A percentile compares a stretch with the other conserved stretches of the same genome.
Conservation (phyloP, 164 flowering plant genomes). For the Piper longum region DNA sequence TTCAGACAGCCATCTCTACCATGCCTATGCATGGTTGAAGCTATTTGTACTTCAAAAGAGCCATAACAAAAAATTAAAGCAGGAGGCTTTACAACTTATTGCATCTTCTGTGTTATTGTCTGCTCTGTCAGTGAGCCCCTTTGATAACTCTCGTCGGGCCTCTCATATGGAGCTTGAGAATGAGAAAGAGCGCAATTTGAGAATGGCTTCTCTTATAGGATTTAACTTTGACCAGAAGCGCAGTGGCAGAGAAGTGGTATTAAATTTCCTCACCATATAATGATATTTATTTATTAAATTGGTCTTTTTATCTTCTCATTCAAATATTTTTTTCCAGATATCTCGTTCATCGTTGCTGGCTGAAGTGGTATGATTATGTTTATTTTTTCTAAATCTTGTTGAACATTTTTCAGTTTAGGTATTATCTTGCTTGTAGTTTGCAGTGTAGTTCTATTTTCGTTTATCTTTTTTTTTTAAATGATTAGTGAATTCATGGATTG, state of each 20-base stretch:
- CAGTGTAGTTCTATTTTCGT: too few species aligned
- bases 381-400: not conserved
- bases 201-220: constrained; percentile 73
- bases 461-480: too few species aligned
- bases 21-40: constrained; percentile 95
- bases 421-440: too few species aligned
- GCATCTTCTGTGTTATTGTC: constrained; percentile 92
- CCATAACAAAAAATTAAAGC: constrained; percentile 72
- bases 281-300: not conserved
- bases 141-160: constrained; percentile 40
- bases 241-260: constrained; percentile 73
- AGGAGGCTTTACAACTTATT: constrained; percentile 76
- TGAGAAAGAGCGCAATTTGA: constrained; percentile 74
- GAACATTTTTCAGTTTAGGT: too few species aligned
- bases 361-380: constrained; percentile 54
- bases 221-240: constrained; percentile 65
- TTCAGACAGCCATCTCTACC: constrained; percentile 70
- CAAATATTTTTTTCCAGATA: constrained; percentile 34
- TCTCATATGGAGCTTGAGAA: constrained; percentile 83
- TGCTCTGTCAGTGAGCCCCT: constrained; percentile 67
- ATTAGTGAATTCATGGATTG: too few species aligned
- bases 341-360: constrained; percentile 64
- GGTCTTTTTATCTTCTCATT: not conserved
- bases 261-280: not conserved
- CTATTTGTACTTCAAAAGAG: constrained; percentile 74